phyloP scores from a whole-genome alignment of 2,329 filamentous ascomycete genomes.

The Cercospora sp. region DNA sequence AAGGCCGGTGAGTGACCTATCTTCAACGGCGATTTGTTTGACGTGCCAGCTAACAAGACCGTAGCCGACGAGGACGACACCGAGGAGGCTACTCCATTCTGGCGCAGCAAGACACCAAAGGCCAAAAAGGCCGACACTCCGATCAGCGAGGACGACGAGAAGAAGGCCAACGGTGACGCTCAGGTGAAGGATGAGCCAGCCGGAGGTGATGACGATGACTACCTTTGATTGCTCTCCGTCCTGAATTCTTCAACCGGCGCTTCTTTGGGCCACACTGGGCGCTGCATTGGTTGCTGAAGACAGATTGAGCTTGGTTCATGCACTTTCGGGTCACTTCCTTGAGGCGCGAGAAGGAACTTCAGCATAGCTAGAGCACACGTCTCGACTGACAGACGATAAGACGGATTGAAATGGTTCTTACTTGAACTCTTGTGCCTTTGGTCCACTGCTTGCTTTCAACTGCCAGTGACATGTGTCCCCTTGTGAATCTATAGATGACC shows the following conservation, averaged over 20 bases:
- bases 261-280: not conserved
- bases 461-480: not conserved
- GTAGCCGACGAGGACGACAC: constrained; percentile 15
- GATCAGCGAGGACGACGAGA: not conserved
- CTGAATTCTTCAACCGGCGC: not conserved
- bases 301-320: not conserved
- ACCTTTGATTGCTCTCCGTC: not conserved
- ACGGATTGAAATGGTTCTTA: not conserved
- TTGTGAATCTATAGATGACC: too few relatives aligned
- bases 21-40: too few relatives aligned
- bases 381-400: not conserved
- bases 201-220: constrained; percentile 9
- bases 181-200: not conserved
- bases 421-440: not conserved
- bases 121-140: constrained; percentile 8
- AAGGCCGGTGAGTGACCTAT: constrained; percentile 21
- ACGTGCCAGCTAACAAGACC: too few relatives aligned
- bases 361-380: not conserved
- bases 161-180: not conserved
- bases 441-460: not conserved
- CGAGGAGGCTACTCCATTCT: constrained; percentile 9
- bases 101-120: constrained; percentile 13
- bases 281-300: not conserved
- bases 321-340: not conserved
- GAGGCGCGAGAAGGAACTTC: not conserved